Base-by-base conservation (phyloP, 805 yeast genomes). In the Teunomyces funiuensis region DNA sequence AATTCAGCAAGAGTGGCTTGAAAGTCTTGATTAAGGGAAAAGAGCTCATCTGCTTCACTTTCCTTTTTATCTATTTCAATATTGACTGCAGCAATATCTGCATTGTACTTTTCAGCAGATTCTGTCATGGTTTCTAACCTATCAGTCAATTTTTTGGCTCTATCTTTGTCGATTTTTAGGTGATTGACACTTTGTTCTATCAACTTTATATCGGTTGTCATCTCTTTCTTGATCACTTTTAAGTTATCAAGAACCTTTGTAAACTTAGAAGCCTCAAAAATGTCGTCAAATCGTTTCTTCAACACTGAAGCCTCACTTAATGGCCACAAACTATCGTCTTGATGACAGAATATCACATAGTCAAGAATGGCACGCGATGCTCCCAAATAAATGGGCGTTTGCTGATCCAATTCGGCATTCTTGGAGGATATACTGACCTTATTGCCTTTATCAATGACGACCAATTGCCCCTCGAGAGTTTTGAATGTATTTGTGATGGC, bases 301-400 rank as follows among this genome's bases (percentile, higher is more conserved):
- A 93, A 73, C 9, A 76, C 76, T 2, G 95, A 74, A 1, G 99
- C 95, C 61, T 93, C 99, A 51, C 90, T 79, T 36, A 93, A 70
- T 1, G 99, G 99, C 99, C 99, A 93, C 20, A 88, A 63, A 52
- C 91, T 83, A 45, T 93, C 99, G 55, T 93, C 99, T 60, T 93
- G 99, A 57, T 93, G 99, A 56, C 99, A 91, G 63, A 93, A 93
- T 1, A 91, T 83, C 30, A 93, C 99, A 58, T 88, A 88, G 50
- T 91, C 96, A 39, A 93, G 65, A 41, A 93, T 80, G 0, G 98
- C 86, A 44, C 80, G 79, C 0, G 96, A 85, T 1, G 90, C 96
- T 5, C 99, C 99, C 42, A 93, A 69, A 47, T 81, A 82, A 17
- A 75, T 71, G 1, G 98, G 97, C 28, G 93, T 82, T 41, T 84